Base-by-base conservation (phyloP, 371 early-diverging fungal species). In the Blastocladiella emersonii region DNA sequence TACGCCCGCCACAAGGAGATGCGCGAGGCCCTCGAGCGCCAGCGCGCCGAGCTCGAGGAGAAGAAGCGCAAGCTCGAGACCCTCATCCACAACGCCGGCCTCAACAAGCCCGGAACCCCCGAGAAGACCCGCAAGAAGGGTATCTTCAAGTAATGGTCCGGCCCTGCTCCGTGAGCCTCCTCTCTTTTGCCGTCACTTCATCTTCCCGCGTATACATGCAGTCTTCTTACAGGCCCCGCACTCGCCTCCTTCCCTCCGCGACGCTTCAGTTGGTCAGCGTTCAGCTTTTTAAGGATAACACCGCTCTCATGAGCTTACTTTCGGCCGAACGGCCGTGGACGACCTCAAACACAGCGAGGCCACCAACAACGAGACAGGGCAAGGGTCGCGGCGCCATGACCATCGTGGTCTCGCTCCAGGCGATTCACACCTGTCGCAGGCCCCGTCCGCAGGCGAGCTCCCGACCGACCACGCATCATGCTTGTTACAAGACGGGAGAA, bases 1-100 rank as follows among this genome's bases (percentile, higher is more conserved):
- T 91, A 92, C 68, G 89, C 93, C 41, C 89, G 93, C 64, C 95
- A 97, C 78, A 87, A 90, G 70, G 95, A 95, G 69, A 92, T 94
- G 92, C 93, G 93, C 82, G 91, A 93, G 49, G 89, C 91, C 49
- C 80, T 97, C 53, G 98, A 95, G 74, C 90, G 86, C 71, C 93
- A 97, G 72, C 85, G 93, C 57, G 62, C 79, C 56, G 95, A 96
- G 64, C 77, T 96, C 45, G 96, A 96, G 66, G 93, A 92, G 64
- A 91, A 90, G 87, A 92, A 89, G 78, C 87, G 85, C 73, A 79
- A 91, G 55, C 76, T 92, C 59, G 94, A 91, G 65, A 77, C 82
- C 30, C 85, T 88, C 7, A 65, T 71, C 32, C 44, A 62, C 45
- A 7, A 61, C 1, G 37, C 34, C 37, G 61, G 61, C 34, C 32